A percentile compares a stretch with the other conserved stretches of the same genome.
These are phyloP conservation scores for Microdochium paspali DNA, from an alignment of 2,329 filamentous ascomycete genomes.

Conservation along the genomic window DNA sequence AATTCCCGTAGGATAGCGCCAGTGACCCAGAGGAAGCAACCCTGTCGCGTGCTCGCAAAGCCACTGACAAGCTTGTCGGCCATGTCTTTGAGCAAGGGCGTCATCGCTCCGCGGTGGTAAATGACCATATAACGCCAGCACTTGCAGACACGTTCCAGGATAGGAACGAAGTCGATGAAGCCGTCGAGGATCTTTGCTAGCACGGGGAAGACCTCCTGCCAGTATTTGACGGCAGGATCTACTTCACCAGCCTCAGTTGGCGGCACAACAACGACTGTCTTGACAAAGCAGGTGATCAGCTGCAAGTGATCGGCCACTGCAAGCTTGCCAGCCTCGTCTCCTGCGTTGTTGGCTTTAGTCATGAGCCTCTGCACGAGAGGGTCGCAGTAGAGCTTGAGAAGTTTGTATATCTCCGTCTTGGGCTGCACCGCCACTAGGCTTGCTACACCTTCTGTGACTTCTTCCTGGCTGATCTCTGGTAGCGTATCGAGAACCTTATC, in stretches of 20 bases:
- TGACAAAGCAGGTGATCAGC: slow-evolving; percentile 82
- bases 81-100: slow-evolving; percentile 72
- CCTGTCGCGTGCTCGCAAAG: slow-evolving; percentile 79
- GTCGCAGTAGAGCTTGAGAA: slow-evolving; percentile 87
- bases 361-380: slow-evolving; percentile 81
- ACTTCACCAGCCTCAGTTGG: slow-evolving; percentile 62
- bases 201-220: slow-evolving; percentile 85
- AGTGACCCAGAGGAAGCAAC: slow-evolving; percentile 98
- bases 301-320: slow-evolving; percentile 88
- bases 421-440: slow-evolving; percentile 85
- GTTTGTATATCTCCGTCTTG: slow-evolving; percentile 66
- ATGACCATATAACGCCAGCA: slow-evolving; percentile 98
- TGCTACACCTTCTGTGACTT: slow-evolving; percentile 92
- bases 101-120: slow-evolving; percentile 84
- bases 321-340: slow-evolving; percentile 73
- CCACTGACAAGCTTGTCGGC: slow-evolving; percentile 82
- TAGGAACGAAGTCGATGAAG: slow-evolving; percentile 77
- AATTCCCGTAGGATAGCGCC: slow-evolving; percentile 93
- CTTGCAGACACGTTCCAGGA: slow-evolving; percentile 86
- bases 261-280: slow-evolving; percentile 59
- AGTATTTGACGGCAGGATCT: slow-evolving; percentile 92
- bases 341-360: slow-evolving; percentile 75
- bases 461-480: slow-evolving; percentile 80
- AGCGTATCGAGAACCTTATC: slow-evolving; percentile 80
- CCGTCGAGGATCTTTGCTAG: slow-evolving; percentile 79